Percentiles rank a stretch among this genome's conserved stretches.
phyloP scores from a whole-genome alignment of 805 yeast species.

The Kuraishia piskuri region DNA sequence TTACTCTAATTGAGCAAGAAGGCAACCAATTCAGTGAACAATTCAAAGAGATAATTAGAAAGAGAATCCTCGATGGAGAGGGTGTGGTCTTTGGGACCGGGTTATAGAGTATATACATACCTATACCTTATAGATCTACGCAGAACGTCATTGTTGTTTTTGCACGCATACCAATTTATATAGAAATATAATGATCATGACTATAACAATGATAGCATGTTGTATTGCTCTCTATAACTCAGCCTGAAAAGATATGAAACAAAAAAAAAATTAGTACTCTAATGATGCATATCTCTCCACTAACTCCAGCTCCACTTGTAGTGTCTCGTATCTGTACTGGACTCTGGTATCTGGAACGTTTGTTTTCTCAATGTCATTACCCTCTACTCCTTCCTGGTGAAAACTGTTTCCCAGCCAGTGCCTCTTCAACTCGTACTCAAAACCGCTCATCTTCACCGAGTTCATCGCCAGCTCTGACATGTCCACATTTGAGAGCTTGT shows the following conservation, averaged over 20 bases:
- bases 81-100: slow-evolving; percentile 16
- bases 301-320: slow-evolving; percentile 60
- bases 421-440: slow-evolving; percentile 75
- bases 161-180: neutral
- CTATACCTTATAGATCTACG: neutral
- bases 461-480: slow-evolving; percentile 95
- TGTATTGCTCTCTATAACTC: neutral
- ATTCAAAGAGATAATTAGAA: slow-evolving; percentile 13
- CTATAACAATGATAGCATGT: neutral
- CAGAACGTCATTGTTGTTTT: neutral
- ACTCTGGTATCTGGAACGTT: slow-evolving; percentile 90
- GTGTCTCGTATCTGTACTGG: slow-evolving; percentile 76
- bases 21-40: slow-evolving; percentile 13
- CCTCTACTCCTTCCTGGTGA: slow-evolving; percentile 52
- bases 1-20: slow-evolving; percentile 18
- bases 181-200: neutral
- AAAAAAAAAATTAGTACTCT: neutral
- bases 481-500: slow-evolving; percentile 88
- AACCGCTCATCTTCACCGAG: slow-evolving; percentile 91
- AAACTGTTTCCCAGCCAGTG: slow-evolving; percentile 86
- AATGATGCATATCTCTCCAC: slow-evolving; percentile 40
- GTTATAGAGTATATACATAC: neutral
- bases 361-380: slow-evolving; percentile 87
- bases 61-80: slow-evolving; percentile 20
- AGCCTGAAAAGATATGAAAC: neutral